Evolutionary conservation across 139 green algal species (phyloP), one percentile per base, ranked within the genome.

Genomic region (Haematococcus sp.): DNA sequence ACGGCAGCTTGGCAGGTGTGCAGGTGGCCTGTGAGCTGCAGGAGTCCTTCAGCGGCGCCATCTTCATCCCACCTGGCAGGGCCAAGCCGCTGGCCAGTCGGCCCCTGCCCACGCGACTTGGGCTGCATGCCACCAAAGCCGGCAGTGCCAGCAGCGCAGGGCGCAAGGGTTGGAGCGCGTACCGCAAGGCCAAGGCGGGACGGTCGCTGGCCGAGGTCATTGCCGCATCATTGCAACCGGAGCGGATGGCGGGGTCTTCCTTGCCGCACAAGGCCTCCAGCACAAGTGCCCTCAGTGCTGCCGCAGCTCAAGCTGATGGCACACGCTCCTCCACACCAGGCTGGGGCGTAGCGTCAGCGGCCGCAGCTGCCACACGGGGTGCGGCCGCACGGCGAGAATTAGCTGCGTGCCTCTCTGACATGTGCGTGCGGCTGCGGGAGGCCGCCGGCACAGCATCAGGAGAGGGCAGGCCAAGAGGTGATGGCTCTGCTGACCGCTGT

Each of bases 11-110:
- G 40, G 40, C 7, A 19, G 40, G 40, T 4, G 9, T 65, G 58
- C 58, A 65, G 58, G 25, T 65, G 25, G 11, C 25, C 4, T 43
- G 58, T 34, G 58, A 65, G 25, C 58, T 65, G 58, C 58, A 65
- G 58, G 25, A 43, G 28, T 65, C 58, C 4, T 65, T 22, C 58
- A 17, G 25, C 25, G 58, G 25, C 4, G 27, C 58, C 25, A 65
- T 65, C 27, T 34, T 40, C 25, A 34, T 65, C 19, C 23, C 11
- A n/a, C 20, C 25, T 34, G n/a, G 25, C 4, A 2, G 3, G 3
- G 11, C 28, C 58, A 22, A 27, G 58, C 58, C 25, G n/a, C 27
- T 65, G 25, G 20, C 25, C 16, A 65, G 40, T 11, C 40, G 40
- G 40, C 40, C 40, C 40, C 40, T 49, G 40, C 40, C 40, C 7